Evolutionary conservation across 2,329 filamentous ascomycete species (phyloP).

Genomic region (Microcyclospora pomicola): DNA sequence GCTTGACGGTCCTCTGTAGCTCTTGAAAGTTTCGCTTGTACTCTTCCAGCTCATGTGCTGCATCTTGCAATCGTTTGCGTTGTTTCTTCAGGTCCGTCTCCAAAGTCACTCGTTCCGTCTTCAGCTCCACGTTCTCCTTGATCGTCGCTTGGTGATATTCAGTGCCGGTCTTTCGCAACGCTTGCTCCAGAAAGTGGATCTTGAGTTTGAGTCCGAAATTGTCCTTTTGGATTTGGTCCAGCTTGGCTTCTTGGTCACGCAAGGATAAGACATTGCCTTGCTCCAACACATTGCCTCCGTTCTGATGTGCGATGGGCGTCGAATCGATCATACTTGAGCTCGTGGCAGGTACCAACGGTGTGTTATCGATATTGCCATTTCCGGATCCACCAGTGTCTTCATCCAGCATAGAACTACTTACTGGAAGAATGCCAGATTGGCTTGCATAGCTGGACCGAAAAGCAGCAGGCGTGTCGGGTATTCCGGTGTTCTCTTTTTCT

Average conservation of each 20-base stretch:
- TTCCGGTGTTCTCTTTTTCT: conserved; percentile 30
- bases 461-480: conserved; percentile 52
- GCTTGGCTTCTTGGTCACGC: conserved; percentile 82
- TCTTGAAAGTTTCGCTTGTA: conserved; percentile 73
- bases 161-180: conserved; percentile 70
- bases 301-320: conserved; percentile 61
- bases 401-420: conserved; percentile 57
- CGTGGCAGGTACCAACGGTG: conserved; percentile 60
- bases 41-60: conserved; percentile 73
- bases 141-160: conserved; percentile 81
- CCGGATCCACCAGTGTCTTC: conserved; percentile 49
- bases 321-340: conserved; percentile 64
- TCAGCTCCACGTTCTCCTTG: conserved; percentile 90
- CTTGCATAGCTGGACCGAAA: conserved; percentile 46
- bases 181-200: conserved; percentile 91
- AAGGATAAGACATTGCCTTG: conserved; percentile 84
- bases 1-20: conserved; percentile 67
- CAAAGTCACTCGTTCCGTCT: conserved; percentile 83
- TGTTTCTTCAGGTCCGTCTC: conserved; percentile 74
- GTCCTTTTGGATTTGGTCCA: conserved; percentile 94
- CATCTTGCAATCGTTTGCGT: conserved; percentile 67
- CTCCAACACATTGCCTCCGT: conserved; percentile 52
- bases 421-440: conserved; percentile 54
- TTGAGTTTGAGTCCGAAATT: conserved; percentile 96
- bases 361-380: conserved; percentile 47